Evolutionary conservation across 2,329 filamentous ascomycete species (phyloP).

Genomic region (Exophiala phaeomuriformis): DNA sequence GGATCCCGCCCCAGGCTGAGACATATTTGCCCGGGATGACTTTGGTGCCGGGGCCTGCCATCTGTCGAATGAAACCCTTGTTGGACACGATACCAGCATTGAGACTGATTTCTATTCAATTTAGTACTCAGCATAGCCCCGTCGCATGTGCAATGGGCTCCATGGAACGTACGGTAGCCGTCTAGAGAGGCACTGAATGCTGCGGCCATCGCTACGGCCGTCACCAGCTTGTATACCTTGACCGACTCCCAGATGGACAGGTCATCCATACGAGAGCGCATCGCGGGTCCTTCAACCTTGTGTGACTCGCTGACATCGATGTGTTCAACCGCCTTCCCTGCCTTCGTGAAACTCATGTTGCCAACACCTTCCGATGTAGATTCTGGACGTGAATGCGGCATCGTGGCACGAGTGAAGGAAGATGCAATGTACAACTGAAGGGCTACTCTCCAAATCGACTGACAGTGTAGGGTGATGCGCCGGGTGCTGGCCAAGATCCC

Average conservation of each 20-base stretch:
- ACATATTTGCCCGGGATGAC: background rate
- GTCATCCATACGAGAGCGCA: background rate
- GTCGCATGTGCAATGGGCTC: background rate
- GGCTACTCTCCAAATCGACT: too few species aligned
- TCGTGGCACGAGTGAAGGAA: too few species aligned
- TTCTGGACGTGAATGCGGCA: too few species aligned
- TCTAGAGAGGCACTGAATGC: background rate
- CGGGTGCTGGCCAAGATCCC: too few species aligned
- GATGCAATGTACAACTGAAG: too few species aligned
- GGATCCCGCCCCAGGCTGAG: background rate
- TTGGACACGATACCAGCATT: background rate
- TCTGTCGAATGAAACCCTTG: background rate
- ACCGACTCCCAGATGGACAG: background rate
- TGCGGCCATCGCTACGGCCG: background rate
- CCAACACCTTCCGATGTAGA: too few species aligned
- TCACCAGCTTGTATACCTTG: background rate
- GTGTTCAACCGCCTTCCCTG: background rate
- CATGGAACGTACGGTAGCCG: background rate
- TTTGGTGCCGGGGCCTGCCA: background rate
- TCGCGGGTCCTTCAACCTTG: background rate
- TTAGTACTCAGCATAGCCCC: background rate
- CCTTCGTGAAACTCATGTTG: too few species aligned
- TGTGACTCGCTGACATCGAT: background rate
- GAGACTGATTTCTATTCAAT: background rate
- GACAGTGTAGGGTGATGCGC: too few species aligned